Conservation (phyloP, 192 early-diverging fungal species). For the Linnemannia hyalina region DNA sequence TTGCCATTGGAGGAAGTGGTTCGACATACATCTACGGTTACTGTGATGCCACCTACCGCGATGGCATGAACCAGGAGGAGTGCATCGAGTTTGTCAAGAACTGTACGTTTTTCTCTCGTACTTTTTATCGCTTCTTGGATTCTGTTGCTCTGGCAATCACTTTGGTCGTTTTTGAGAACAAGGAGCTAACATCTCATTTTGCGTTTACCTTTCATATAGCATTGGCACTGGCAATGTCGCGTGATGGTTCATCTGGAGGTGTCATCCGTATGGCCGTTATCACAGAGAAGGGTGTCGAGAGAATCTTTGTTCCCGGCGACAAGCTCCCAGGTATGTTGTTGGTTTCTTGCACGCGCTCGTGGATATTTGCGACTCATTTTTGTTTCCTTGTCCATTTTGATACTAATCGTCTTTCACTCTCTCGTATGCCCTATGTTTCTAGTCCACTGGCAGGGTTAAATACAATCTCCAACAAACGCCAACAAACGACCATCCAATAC, state of each 20-base stretch:
- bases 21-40: conserved; percentile 98
- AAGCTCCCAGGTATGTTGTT: conserved; percentile 69
- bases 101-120: conserved; percentile 66
- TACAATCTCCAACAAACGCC: not conserved
- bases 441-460: conserved; percentile 51
- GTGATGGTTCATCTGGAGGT: conserved; percentile 98
- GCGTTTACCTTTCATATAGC: conserved; percentile 59
- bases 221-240: conserved; percentile 91
- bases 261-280: conserved; percentile 95
- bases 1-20: conserved; percentile 95
- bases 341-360: too few relatives aligned
- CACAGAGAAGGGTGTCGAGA: conserved; percentile 89
- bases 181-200: not conserved
- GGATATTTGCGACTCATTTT: not conserved
- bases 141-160: not conserved
- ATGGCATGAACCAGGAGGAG: conserved; percentile 89
- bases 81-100: conserved; percentile 95
- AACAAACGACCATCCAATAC: not conserved
- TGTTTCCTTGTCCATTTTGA: not conserved
- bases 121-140: not conserved
- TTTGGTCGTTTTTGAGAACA: too few relatives aligned
- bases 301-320: conserved; percentile 88
- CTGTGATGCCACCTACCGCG: conserved; percentile 89
- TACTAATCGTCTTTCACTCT: not conserved
- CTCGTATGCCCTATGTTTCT: not conserved